Percentiles rank a stretch among this genome's conserved stretches.
Evolutionary conservation across 2,329 filamentous ascomycete genomes (phyloP).

Genomic region (Neodidymelliopsis sp.): DNA sequence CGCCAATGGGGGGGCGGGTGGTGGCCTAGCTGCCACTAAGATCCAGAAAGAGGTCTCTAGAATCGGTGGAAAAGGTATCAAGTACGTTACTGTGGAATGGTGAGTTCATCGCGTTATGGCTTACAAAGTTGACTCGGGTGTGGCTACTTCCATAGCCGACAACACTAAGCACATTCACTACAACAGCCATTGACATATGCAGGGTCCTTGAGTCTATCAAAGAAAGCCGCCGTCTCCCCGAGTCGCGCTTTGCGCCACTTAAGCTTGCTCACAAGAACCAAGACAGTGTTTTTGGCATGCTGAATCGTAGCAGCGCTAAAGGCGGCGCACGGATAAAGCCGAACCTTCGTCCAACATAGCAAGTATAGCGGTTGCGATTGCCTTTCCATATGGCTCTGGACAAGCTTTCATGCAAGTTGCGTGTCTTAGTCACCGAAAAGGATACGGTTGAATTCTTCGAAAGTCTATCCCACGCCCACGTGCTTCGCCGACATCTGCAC

Average conservation of each 20-base stretch:
- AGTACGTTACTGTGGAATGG: conserved; percentile 85
- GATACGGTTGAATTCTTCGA: not conserved
- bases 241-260: conserved; percentile 69
- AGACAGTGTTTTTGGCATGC: conserved; percentile 32
- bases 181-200: conserved; percentile 24
- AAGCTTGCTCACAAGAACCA: conserved; percentile 39
- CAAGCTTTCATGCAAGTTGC: conserved; percentile 9
- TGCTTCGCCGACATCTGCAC: conserved; percentile 1
- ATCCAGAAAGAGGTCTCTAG: conserved; percentile 79
- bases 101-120: conserved; percentile 26
- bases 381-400: not conserved
- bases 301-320: conserved; percentile 12
- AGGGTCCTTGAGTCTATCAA: conserved; percentile 87
- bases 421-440: not conserved
- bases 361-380: conserved; percentile 2
- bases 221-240: conserved; percentile 74
- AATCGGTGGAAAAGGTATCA: conserved; percentile 73
- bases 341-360: not conserved
- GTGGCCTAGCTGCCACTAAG: conserved; percentile 79
- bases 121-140: not conserved
- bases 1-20: conserved; percentile 64
- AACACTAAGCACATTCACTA: not conserved
- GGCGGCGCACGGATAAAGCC: conserved; percentile 18
- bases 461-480: not conserved
- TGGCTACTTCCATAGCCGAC: not conserved